Evolutionary conservation across 163 green algal genomes (phyloP).

Genomic region (Scenedesmus sp.): DNA sequence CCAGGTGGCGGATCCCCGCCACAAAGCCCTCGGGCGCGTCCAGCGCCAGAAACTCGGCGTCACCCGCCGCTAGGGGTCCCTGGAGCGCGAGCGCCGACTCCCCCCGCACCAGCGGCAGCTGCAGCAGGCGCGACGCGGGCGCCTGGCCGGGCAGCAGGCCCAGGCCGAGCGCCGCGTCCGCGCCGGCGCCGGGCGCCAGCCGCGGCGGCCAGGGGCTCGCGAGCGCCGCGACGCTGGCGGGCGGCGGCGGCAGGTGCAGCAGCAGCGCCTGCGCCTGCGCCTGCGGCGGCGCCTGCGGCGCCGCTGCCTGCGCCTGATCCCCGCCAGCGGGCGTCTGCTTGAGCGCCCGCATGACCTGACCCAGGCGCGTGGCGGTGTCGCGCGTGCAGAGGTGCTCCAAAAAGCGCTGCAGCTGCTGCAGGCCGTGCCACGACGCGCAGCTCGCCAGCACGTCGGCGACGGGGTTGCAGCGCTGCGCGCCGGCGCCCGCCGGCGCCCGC

Average conservation of each 20-base stretch:
- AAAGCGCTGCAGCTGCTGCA: slow-evolving; percentile 3
- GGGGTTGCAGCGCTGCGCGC: slow-evolving; percentile 4
- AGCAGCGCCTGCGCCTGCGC: slow-evolving; percentile 4
- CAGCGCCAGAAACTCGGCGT: too few relatives aligned
- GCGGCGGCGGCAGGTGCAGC: background rate
- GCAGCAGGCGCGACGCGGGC: background rate
- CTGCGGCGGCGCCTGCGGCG: background rate
- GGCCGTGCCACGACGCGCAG: background rate
- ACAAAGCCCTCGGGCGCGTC: background rate
- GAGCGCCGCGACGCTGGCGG: slow-evolving; percentile 7
- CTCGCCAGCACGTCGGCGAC: slow-evolving; percentile 11
- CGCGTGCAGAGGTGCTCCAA: background rate
- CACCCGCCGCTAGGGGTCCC: too few relatives aligned
- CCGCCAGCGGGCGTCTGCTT: too few relatives aligned
- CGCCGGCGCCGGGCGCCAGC: slow-evolving; percentile 1
- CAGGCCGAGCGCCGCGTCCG: background rate
- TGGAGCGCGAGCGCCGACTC: background rate
- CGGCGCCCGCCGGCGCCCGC: too few relatives aligned
- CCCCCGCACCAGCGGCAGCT: background rate
- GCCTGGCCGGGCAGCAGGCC: background rate
- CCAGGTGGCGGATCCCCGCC: slow-evolving; percentile 7
- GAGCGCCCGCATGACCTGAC: background rate
- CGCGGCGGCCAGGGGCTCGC: slow-evolving; percentile 7
- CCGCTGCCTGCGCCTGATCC: too few relatives aligned
- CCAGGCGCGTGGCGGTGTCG: background rate